Conservation (phyloP, 176 grass and related monocot species). For the Paspalum notatum region DNA sequence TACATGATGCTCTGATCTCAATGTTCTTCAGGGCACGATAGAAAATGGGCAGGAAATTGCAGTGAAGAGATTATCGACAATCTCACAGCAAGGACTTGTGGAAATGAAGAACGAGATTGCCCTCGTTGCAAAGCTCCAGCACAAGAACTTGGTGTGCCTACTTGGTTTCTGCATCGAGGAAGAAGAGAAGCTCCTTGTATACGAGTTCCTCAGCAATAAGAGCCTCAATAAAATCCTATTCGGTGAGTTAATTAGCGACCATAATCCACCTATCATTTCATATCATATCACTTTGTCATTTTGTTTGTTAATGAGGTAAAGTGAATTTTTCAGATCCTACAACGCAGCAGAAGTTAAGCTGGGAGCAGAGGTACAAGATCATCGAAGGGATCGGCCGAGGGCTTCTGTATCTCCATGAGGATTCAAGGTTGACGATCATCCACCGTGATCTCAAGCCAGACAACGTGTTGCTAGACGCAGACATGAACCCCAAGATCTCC, state of each 20-base stretch:
- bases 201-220: slow-evolving; percentile 51
- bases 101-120: slow-evolving; percentile 58
- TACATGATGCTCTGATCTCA: not conserved
- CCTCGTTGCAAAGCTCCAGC: slow-evolving; percentile 62
- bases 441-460: slow-evolving; percentile 57
- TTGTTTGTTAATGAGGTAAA: not conserved
- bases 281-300: not conserved
- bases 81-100: slow-evolving; percentile 39
- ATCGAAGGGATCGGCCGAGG: slow-evolving; percentile 56
- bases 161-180: slow-evolving; percentile 54
- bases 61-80: slow-evolving; percentile 54
- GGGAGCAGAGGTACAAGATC: slow-evolving; percentile 44
- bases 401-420: slow-evolving; percentile 71
- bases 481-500: too few species aligned
- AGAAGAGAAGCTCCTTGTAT: slow-evolving; percentile 55
- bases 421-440: slow-evolving; percentile 56
- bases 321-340: slow-evolving; percentile 24
- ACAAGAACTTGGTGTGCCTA: slow-evolving; percentile 59
- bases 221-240: slow-evolving; percentile 58
- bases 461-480: slow-evolving; percentile 49
- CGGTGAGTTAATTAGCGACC: slow-evolving; percentile 14
- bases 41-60: slow-evolving; percentile 48
- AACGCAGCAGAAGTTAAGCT: slow-evolving; percentile 10
- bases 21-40: slow-evolving; percentile 40
- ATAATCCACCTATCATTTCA: not conserved